Conservation (phyloP, 306 rosid species). For the Sesbania bispinosa region DNA sequence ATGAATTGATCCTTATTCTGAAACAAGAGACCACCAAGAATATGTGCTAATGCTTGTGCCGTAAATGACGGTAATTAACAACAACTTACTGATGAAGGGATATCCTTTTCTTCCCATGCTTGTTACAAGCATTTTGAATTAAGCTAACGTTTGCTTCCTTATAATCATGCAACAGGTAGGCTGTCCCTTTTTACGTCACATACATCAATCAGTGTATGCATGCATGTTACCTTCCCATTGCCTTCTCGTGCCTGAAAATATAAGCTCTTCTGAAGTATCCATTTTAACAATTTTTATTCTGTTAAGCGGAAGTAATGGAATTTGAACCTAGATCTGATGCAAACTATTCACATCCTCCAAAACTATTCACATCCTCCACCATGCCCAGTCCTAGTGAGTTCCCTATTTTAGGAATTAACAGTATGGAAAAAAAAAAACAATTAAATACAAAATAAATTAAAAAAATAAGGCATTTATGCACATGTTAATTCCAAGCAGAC, state of each 20-base stretch:
- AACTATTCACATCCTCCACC: too few relatives aligned
- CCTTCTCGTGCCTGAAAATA: not conserved
- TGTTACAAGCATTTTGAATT: not conserved
- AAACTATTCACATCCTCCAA: too few relatives aligned
- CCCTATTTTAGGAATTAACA: too few relatives aligned
- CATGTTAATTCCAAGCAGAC: too few relatives aligned
- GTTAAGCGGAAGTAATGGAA: too few relatives aligned
- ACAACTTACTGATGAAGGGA: not conserved
- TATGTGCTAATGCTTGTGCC: not conserved
- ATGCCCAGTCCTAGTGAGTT: too few relatives aligned
- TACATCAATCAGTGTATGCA: not conserved
- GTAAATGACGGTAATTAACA: too few relatives aligned
- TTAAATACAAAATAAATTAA: too few relatives aligned
- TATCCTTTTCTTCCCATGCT: not conserved
- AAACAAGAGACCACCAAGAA: constrained; percentile 10
- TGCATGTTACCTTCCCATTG: not conserved
- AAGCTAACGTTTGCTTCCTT: not conserved
- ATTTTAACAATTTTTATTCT: too few relatives aligned
- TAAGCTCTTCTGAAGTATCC: not conserved
- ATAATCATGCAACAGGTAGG: not conserved
- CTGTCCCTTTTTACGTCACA: not conserved
- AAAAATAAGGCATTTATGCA: too few relatives aligned
- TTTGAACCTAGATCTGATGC: too few relatives aligned
- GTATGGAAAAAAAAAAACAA: too few relatives aligned
- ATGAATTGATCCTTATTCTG: constrained; percentile 29